Evolutionary conservation across 1,284 basidiomycete species (phyloP), one percentile per base, ranked within the genome.

Genomic region (Cryptococcus sp.): DNA sequence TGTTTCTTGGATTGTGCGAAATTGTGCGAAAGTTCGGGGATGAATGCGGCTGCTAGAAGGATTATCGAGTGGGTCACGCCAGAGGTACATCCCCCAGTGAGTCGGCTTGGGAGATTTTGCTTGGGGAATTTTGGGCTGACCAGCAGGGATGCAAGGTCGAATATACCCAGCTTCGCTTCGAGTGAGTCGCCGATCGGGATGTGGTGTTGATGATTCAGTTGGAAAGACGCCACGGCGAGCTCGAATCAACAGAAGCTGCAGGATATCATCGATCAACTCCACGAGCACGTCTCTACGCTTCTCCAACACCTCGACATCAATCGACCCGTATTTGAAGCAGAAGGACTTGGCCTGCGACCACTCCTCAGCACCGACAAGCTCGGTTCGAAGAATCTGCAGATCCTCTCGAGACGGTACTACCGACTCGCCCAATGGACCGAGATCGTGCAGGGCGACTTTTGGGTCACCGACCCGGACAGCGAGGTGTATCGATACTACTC

Each of bases 1-100:
- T 68, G 61, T 37, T 69, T 62, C 42, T 41, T 71, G 5, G 57
- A 71, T 43, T 59, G 60, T 25, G 69, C 66, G 0, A 69, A 69
- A 45, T 44, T 68, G 10, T 68, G 63, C 48, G 66, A 66, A 33
- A 56, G 59, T 22, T 51, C 57, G 5, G 59, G 61, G 0, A 61
- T 66, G 56, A 58, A 56, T 37, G 54, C 62, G 16, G 60, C 60
- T 10, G 66, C 66, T 19, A 45, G 57, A 26, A 39, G 50, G 23
- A 59, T 69, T 10, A 49, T 71, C 12, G 45, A 42, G 6, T 47
- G 46, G 34, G 54, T 64, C 21, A 62, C 59, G 3, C 56, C 60
- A 2, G 25, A 48, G 24, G 26, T 51, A 5, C 39, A 52, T 18
- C 50, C 51, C 23, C 63, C 65, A 0, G 68, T 68, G 42, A 57